Percentiles rank a stretch among this genome's conserved stretches.
These are phyloP conservation scores for Dictyostelium brefeldianum DNA, from an alignment of 78 protist species.

Conservation along the genomic window DNA sequence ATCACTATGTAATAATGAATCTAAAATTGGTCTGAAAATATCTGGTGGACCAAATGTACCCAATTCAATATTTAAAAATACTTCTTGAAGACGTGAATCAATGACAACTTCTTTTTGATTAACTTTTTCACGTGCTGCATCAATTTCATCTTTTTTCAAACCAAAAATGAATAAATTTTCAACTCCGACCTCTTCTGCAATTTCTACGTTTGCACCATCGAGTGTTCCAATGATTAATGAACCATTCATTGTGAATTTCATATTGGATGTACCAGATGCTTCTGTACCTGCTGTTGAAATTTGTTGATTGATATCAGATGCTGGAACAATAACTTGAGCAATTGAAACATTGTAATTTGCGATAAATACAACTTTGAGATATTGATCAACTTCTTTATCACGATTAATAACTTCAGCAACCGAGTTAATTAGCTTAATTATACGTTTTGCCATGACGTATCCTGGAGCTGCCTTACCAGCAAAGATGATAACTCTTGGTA, in stretches of 20 bases:
- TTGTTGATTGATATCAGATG: constrained; percentile 96
- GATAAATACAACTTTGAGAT: constrained; percentile 92
- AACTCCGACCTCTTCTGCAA: constrained; percentile 90
- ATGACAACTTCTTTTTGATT: constrained; percentile 68
- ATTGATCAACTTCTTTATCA: constrained; percentile 88
- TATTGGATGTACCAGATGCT: constrained; percentile 97
- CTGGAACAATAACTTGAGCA: constrained; percentile 97
- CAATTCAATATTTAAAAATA: constrained; percentile 76
- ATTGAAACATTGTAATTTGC: constrained; percentile 96
- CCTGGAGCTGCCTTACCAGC: constrained; percentile 99
- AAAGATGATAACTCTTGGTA: constrained; percentile 90
- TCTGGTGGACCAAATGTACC: constrained; percentile 88
- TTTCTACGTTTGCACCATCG: constrained; percentile 98
- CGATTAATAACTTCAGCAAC: constrained; percentile 95
- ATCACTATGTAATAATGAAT: constrained; percentile 82
- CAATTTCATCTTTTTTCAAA: constrained; percentile 71
- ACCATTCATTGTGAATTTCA: constrained; percentile 97
- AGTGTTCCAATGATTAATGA: constrained; percentile 93
- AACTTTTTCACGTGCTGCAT: constrained; percentile 66
- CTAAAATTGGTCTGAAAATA: constrained; percentile 72
- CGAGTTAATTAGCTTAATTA: constrained; percentile 94
- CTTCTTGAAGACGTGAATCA: constrained; percentile 80
- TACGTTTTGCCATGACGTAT: constrained; percentile 95
- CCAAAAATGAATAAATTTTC: constrained; percentile 94
- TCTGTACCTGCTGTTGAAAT: constrained; percentile 97